These are phyloP conservation scores for Pseudogymnoascus pannorum DNA, from an alignment of 2,329 filamentous ascomycete species.

Conservation along the genomic window DNA sequence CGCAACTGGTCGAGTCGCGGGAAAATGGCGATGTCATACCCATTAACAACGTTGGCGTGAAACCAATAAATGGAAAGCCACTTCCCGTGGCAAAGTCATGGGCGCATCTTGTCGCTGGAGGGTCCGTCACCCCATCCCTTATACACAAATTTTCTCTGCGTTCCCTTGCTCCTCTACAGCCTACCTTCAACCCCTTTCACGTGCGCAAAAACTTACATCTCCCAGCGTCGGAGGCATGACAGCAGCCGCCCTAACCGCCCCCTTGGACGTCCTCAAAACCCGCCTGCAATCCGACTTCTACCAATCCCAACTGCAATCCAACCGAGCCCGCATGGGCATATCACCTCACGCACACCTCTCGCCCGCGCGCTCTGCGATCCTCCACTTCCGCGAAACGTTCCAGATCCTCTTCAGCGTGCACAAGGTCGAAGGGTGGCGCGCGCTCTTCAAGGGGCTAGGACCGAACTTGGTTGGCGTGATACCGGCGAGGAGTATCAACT, in stretches of 20 bases:
- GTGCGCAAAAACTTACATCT: constrained; percentile 1
- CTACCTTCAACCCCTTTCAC: background rate
- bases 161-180: background rate
- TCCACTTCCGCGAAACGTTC: constrained; percentile 79
- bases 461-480: constrained; percentile 87
- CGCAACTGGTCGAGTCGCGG: constrained; percentile 47
- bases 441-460: constrained; percentile 86
- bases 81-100: constrained; percentile 66
- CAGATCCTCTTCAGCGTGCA: constrained; percentile 80
- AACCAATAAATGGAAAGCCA: constrained; percentile 31
- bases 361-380: constrained; percentile 55
- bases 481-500: constrained; percentile 85
- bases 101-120: constrained; percentile 88
- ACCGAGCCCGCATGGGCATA: constrained; percentile 46
- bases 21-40: constrained; percentile 53
- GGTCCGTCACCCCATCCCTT: constrained; percentile 45
- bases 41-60: constrained; percentile 32
- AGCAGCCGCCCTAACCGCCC: constrained; percentile 83
- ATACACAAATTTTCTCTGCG: background rate
- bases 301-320: constrained; percentile 68
- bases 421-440: constrained; percentile 72
- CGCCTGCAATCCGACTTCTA: constrained; percentile 92
- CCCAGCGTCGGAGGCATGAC: constrained; percentile 80
- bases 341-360: constrained; percentile 51
- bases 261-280: constrained; percentile 89